Base-by-base conservation (phyloP, 371 early-diverging fungal species). In the Dipsacomyces acuminosporus region DNA sequence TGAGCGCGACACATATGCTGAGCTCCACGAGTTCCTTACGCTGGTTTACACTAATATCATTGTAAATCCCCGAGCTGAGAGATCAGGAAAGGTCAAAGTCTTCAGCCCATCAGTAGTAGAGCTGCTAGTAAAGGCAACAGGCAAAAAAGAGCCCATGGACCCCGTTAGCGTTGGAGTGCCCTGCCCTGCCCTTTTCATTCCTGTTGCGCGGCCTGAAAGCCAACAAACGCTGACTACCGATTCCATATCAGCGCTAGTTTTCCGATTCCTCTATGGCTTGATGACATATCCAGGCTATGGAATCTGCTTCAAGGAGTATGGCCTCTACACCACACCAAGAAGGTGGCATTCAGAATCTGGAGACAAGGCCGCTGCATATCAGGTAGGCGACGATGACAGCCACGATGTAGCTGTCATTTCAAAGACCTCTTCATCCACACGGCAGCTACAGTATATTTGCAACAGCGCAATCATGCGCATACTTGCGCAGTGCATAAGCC, bases 271-370 rank as follows among this genome's bases (percentile, higher is more conserved):
- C 35, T 48, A 45, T 18, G 71, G 66, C 7, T 30, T 70, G 57
- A 70, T 65, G 64, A 61, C 71, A 30, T 51, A 45, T 23, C 71
- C 71, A 0, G 71, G 71, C 3, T 20, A 51, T 2, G 71, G 71
- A 1, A 64, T 70, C 20, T 70, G 71, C 34, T 70, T 60, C 57
- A 54, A 52, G 38, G 69, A 70, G 21, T 48, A 61, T 25, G 71
- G 71, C n/a, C 24, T 70, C 42, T 70, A 70, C 48, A 48, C 71
- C 17, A 50, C 61, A 17, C 69, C 59, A 3, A 48, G 61, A 19
- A 44, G 15, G 30, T 44, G 23, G 23, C 15, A 9, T 15, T 14
- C 4, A 5, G 8, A 17, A 17, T 8, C 45, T 20, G 30, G 23
- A 7, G 30, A 22, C 6, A 44, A 9, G 15, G 5, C 13, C 17